Percentiles rank a stretch among this genome's conserved stretches.
These are phyloP conservation scores for Hortiboletus campestris DNA, from an alignment of 768 basidiomycete species.

Conservation along the genomic window DNA sequence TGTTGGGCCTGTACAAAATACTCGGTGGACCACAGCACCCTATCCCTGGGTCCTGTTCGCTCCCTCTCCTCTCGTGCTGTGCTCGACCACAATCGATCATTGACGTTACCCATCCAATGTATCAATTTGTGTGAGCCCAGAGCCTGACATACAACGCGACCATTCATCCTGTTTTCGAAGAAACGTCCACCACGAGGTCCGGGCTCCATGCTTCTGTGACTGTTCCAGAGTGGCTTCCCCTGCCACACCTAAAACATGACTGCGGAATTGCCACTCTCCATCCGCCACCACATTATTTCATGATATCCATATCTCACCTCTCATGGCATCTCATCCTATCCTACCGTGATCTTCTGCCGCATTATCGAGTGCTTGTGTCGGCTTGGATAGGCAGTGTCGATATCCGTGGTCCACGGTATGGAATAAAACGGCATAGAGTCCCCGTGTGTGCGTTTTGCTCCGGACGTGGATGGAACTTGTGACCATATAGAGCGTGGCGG, in stretches of 20 bases:
- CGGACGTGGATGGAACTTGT: not conserved
- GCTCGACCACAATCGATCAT: not conserved
- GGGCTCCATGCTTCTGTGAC: not conserved
- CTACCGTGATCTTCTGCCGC: not conserved
- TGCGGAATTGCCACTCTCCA: not conserved
- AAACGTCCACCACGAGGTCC: not conserved
- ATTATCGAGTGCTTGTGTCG: not conserved
- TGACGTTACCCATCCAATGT: not conserved
- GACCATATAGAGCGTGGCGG: not conserved
- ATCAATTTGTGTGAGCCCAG: not conserved
- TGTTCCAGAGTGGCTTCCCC: not conserved
- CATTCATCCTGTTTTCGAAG: no score
- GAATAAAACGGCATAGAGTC: not conserved
- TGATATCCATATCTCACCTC: no score
- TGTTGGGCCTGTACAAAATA: no score
- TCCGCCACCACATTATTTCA: not conserved
- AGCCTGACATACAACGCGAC: not conserved
- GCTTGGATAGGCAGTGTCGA: not conserved
- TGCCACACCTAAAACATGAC: not conserved
- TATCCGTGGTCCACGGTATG: not conserved
- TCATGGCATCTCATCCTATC: not conserved
- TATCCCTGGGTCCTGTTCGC: not conserved
- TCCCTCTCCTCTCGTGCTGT: not conserved
- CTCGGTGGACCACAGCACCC: no score
- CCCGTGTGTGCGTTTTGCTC: not conserved